These are phyloP conservation scores for Aegilops sharonensis DNA, from an alignment of 176 grass and related monocot genomes.

Conservation along the genomic window DNA sequence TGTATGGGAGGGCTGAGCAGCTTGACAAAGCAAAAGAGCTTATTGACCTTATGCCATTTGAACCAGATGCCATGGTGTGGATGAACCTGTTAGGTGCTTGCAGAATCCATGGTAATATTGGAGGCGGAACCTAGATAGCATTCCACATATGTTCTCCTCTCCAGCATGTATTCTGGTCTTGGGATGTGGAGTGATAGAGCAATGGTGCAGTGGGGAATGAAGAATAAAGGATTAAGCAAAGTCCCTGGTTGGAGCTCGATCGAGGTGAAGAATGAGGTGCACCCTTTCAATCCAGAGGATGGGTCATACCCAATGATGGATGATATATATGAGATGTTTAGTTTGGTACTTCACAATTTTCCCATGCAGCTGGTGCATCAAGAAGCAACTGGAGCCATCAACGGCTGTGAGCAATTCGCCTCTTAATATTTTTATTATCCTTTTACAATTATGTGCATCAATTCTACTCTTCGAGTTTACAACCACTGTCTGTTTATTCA, in stretches of 20 bases:
- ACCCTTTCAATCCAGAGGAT: slow-evolving; percentile 70
- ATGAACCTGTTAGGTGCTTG: too few species aligned
- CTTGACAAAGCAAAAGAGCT: too few species aligned
- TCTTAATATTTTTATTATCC: background rate
- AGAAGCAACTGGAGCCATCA: too few species aligned
- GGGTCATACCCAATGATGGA: slow-evolving; percentile 38
- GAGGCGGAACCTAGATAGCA: slow-evolving; percentile 35
- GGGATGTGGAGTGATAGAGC: slow-evolving; percentile 69
- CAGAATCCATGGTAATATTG: too few species aligned
- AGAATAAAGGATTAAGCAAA: slow-evolving; percentile 55
- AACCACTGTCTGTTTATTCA: background rate
- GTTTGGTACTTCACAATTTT: slow-evolving; percentile 27
- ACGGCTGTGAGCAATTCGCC: too few species aligned
- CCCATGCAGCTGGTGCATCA: too few species aligned
- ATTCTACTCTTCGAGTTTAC: background rate
- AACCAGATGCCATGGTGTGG: too few species aligned
- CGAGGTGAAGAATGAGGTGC: slow-evolving; percentile 56
- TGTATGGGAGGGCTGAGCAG: too few species aligned
- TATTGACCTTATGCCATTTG: too few species aligned
- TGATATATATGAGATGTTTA: slow-evolving; percentile 49
- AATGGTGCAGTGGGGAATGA: slow-evolving; percentile 58
- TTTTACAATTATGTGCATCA: background rate
- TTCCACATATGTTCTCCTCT: slow-evolving; percentile 66
- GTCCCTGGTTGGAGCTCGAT: slow-evolving; percentile 82
- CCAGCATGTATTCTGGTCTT: slow-evolving; percentile 52